These are phyloP conservation scores for Nigrospora oryzae DNA, from an alignment of 2,329 filamentous ascomycete species.

Conservation along the genomic window DNA sequence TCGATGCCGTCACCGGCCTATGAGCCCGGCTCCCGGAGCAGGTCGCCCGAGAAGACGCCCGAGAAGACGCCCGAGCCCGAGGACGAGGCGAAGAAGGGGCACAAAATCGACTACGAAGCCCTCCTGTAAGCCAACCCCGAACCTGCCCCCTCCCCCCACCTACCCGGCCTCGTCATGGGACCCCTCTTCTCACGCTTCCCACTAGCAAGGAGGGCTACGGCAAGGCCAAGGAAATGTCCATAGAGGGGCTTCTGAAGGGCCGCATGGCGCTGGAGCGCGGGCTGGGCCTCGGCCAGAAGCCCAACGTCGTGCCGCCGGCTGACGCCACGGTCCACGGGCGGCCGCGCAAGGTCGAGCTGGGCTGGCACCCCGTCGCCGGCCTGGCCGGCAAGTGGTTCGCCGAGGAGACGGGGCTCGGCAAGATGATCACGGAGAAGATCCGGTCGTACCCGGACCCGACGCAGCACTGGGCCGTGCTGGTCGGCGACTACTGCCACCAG, in stretches of 20 bases:
- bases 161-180: too few relatives aligned
- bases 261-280: slow-evolving; percentile 31
- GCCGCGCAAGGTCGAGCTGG: slow-evolving; percentile 39
- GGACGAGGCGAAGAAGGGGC: too few relatives aligned
- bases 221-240: neutral
- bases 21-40: too few relatives aligned
- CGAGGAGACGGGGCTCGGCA: slow-evolving; percentile 44
- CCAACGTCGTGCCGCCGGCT: slow-evolving; percentile 32
- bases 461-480: slow-evolving; percentile 51
- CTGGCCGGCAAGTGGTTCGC: slow-evolving; percentile 50
- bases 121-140: too few relatives aligned
- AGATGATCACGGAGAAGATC: slow-evolving; percentile 46
- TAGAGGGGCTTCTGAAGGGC: slow-evolving; percentile 26
- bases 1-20: too few relatives aligned
- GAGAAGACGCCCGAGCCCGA: too few relatives aligned
- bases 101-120: too few relatives aligned
- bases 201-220: neutral
- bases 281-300: slow-evolving; percentile 32
- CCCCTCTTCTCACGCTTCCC: neutral
- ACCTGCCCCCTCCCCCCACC: too few relatives aligned
- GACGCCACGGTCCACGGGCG: slow-evolving; percentile 26
- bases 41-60: too few relatives aligned
- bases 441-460: slow-evolving; percentile 49
- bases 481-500: slow-evolving; percentile 46
- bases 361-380: slow-evolving; percentile 51